phyloP scores from a whole-genome alignment of 2,329 filamentous ascomycete species.

The Teratosphaeria gauchensis region DNA sequence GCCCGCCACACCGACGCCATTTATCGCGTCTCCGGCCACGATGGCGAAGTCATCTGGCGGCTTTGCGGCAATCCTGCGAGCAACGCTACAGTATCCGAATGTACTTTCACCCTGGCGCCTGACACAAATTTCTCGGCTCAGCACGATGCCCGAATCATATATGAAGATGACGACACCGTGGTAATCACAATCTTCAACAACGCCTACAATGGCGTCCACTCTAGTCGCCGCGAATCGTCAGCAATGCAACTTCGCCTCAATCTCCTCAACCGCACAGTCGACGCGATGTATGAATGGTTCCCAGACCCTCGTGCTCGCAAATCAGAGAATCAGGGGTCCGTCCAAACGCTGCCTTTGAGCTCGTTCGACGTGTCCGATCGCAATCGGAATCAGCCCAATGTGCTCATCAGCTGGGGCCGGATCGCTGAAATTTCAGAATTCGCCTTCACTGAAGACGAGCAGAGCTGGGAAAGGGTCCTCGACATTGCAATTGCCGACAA shows the following conservation, averaged over 20 bases:
- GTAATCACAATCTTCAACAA: conserved; percentile 15
- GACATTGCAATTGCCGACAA: too few relatives aligned
- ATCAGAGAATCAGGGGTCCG: too few relatives aligned
- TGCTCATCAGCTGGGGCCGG: too few relatives aligned
- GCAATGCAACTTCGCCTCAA: conserved; percentile 5
- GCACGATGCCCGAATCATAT: conserved; percentile 3
- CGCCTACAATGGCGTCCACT: neutral
- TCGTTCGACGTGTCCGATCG: too few relatives aligned
- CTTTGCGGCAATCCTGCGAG: conserved; percentile 19
- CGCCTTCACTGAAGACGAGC: too few relatives aligned
- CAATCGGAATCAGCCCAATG: too few relatives aligned
- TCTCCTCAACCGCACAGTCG: too few relatives aligned
- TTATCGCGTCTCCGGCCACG: conserved; percentile 35
- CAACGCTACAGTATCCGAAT: neutral
- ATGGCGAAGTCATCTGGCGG: conserved; percentile 42
- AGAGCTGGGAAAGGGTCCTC: too few relatives aligned
- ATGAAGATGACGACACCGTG: conserved; percentile 3
- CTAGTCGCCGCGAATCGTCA: conserved; percentile 8
- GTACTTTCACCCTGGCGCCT: conserved; percentile 8
- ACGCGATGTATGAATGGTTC: too few relatives aligned
- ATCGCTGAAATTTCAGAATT: too few relatives aligned
- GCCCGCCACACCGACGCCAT: conserved; percentile 40
- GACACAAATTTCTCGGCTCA: conserved; percentile 19
- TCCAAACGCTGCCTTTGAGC: too few relatives aligned
- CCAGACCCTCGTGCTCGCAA: too few relatives aligned